Conservation (phyloP, 768 basidiomycete genomes). For the Jaapia argillacea region DNA sequence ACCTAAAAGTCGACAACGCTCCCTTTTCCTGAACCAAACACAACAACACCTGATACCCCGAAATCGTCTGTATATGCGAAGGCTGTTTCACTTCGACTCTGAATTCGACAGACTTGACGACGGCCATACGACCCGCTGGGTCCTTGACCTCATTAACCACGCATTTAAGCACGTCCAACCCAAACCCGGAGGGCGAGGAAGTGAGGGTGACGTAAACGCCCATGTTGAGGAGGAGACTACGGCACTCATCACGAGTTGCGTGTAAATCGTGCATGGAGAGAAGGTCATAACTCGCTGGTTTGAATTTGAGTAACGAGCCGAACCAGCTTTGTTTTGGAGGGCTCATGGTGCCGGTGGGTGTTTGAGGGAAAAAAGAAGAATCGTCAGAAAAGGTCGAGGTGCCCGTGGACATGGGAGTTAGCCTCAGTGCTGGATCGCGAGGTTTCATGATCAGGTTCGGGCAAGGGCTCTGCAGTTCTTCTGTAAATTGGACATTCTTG, state of each 20-base stretch:
- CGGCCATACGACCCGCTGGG: conserved; percentile 37
- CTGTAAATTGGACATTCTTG: not conserved
- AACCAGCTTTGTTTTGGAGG: conserved; percentile 50
- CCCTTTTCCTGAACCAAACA: conserved; percentile 80
- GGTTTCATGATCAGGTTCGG: not conserved
- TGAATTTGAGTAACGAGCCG: conserved; percentile 80
- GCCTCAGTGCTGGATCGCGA: not conserved
- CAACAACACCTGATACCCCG: conserved; percentile 48
- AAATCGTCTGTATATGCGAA: conserved; percentile 28
- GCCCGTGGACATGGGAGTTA: not conserved
- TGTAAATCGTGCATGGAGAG: conserved; percentile 48
- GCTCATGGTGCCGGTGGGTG: conserved; percentile 42
- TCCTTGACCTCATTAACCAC: conserved; percentile 58
- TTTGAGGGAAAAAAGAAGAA: not conserved
- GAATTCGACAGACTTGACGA: conserved; percentile 69
- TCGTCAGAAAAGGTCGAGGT: not conserved
- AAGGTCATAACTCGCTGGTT: conserved; percentile 49
- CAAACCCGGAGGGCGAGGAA: conserved; percentile 41
- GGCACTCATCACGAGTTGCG: conserved; percentile 66
- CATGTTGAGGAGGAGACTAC: conserved; percentile 59
- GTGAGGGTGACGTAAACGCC: conserved; percentile 54
- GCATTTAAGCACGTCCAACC: conserved; percentile 66
- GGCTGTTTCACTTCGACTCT: conserved; percentile 60
- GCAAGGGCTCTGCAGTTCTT: not conserved
- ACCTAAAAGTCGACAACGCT: conserved; percentile 71